Evolutionary conservation across 2,329 filamentous ascomycete genomes (phyloP), one percentile per base, ranked within the genome.

Genomic region (Colletotrichum filicis): DNA sequence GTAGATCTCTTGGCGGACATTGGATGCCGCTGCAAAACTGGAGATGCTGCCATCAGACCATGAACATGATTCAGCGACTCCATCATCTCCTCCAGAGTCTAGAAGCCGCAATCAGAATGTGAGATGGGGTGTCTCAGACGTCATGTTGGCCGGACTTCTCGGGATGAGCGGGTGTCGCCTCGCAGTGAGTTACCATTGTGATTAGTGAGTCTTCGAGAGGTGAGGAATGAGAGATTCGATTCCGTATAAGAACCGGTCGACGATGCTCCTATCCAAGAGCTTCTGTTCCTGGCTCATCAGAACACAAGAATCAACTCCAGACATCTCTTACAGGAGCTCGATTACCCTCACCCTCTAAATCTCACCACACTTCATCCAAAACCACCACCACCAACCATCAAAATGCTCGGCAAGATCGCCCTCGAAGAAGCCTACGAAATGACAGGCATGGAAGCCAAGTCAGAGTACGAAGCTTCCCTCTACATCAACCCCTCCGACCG

Each of bases 341-440:
- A 6, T 19, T 11, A 22, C 2, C 9, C 24, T 57, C 19, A 12
- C 0, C 1, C 4, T 22, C 19, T 5, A 4, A 5, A 19, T 5
- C 1, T 32, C 8, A 19, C 1, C 52, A 26, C 9, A 14, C 22
- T 28, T 26, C 52, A 28, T 2, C n/a, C 53, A 49, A 46, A 0
- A 26, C 30, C 26, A 53, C 12, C 24, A 5, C 6, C 8, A 9
- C 37, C 6, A 24, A 5, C 22, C 22, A 46, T 19, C 59, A 59
- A 49, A 60, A 91, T 91, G 89, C 80, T 86, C 14, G 90, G 90
- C 73, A 92, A 92, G 75, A 85, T 92, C 71, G 87, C 88, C 14
- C 83, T 92, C 26, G 90, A 92, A 79, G 90, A 92, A 81, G 89
- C 89, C 16, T 92, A 91, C 74, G 87, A 87, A 73, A 84, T 91